Conservation (phyloP, 345 rosid species). For the Psidium friedrichsthalianum region DNA sequence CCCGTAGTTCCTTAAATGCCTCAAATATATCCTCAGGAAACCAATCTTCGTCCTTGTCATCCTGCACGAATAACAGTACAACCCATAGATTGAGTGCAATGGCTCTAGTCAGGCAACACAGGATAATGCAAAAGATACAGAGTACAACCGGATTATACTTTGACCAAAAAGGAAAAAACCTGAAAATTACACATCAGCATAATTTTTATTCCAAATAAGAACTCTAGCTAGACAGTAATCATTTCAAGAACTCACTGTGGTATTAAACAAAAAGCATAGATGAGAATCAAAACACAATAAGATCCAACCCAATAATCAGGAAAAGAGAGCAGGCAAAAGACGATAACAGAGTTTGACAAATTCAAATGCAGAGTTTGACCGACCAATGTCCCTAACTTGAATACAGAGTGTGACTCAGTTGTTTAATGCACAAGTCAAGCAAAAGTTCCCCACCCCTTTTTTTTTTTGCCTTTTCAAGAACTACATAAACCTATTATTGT, state of each 20-base stretch:
- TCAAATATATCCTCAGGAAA: slow-evolving; percentile 76
- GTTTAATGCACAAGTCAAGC: neutral
- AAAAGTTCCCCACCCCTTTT: neutral
- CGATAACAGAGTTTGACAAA: neutral
- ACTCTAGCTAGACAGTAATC: neutral
- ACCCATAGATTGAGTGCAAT: neutral
- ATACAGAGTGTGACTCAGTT: neutral
- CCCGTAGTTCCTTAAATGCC: slow-evolving; percentile 83
- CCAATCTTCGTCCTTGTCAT: slow-evolving; percentile 86
- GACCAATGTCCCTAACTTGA: neutral
- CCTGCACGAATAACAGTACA: slow-evolving; percentile 23
- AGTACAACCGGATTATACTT: neutral
- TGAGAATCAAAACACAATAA: neutral
- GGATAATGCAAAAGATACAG: neutral
- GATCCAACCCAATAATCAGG: neutral
- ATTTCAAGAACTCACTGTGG: neutral
- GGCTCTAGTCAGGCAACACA: neutral
- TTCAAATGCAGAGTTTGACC: neutral
- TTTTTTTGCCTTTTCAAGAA: neutral
- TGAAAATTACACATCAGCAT: neutral
- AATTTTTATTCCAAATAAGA: neutral
- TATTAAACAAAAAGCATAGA: neutral
- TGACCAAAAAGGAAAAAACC: neutral
- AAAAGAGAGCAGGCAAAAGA: neutral
- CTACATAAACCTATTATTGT: neutral